phyloP scores from a whole-genome alignment of 306 rosid genomes.

The Citrullus mucosospermus region DNA sequence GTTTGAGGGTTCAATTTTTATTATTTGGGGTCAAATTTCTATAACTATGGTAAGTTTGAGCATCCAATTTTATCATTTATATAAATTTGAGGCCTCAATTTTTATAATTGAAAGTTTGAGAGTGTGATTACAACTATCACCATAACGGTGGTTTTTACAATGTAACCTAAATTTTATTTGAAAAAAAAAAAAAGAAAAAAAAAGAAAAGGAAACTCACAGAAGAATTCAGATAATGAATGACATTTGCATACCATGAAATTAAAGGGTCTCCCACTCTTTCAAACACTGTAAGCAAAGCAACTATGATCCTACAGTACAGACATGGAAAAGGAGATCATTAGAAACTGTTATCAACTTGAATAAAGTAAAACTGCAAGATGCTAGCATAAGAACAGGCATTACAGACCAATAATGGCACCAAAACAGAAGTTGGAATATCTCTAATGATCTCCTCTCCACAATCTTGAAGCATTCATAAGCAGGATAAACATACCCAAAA shows the following conservation, averaged over 20 bases:
- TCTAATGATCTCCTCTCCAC: conserved; percentile 19
- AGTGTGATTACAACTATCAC: too few relatives aligned
- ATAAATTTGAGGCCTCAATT: too few relatives aligned
- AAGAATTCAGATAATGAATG: neutral
- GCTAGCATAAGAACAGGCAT: neutral
- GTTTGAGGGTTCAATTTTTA: too few relatives aligned
- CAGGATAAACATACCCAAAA: conserved; percentile 38
- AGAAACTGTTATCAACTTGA: neutral
- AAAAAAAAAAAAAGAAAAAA: neutral
- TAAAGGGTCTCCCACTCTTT: conserved; percentile 25
- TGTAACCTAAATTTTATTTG: neutral
- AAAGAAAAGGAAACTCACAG: neutral
- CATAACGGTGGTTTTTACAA: too few relatives aligned
- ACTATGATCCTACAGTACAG: conserved; percentile 19
- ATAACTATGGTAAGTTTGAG: too few relatives aligned
- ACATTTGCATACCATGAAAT: conserved; percentile 20
- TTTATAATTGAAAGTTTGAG: too few relatives aligned
- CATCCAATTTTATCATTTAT: too few relatives aligned
- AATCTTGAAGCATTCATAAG: conserved; percentile 28
- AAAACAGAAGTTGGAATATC: conserved; percentile 17
- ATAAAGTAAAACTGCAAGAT: neutral
- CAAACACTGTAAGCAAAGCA: conserved; percentile 19
- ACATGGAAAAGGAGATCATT: neutral
- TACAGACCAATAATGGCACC: conserved; percentile 30
- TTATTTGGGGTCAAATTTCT: too few relatives aligned